Evolutionary conservation across 106 monocot species (phyloP).

Genomic region (Alisma plantagoaquatica): DNA sequence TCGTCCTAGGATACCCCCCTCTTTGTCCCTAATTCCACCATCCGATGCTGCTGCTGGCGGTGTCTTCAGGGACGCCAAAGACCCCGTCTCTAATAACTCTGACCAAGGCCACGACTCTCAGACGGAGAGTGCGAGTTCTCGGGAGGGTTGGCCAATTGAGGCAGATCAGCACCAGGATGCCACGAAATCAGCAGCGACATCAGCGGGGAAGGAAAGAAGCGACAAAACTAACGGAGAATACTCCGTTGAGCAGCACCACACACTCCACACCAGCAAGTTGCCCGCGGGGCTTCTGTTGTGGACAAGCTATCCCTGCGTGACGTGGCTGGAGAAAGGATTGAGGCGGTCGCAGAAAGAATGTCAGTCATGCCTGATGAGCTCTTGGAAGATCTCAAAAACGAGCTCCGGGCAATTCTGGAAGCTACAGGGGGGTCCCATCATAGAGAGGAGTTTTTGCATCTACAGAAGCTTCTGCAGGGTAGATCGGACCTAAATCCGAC

Average conservation of each 20-base stretch:
- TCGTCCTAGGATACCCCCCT: too few relatives aligned
- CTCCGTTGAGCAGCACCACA: too few relatives aligned
- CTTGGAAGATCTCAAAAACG: slow-evolving; percentile 73
- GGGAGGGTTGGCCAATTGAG: slow-evolving; percentile 87
- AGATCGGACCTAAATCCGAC: slow-evolving; percentile 60
- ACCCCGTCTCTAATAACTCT: slow-evolving; percentile 56
- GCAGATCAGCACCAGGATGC: slow-evolving; percentile 27
- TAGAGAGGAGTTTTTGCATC: slow-evolving; percentile 67
- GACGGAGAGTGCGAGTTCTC: slow-evolving; percentile 85
- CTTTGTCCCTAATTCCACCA: too few relatives aligned
- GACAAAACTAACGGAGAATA: too few relatives aligned
- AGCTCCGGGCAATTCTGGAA: slow-evolving; percentile 78
- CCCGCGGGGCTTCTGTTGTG: slow-evolving; percentile 35
- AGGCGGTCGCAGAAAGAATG: slow-evolving; percentile 66
- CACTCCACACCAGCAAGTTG: slow-evolving; percentile 36
- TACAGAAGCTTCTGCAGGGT: slow-evolving; percentile 68
- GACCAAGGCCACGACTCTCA: slow-evolving; percentile 73
- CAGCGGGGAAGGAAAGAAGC: slow-evolving; percentile 51
- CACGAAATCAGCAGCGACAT: slow-evolving; percentile 22
- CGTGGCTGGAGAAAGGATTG: slow-evolving; percentile 62
- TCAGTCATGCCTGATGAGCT: slow-evolving; percentile 59
- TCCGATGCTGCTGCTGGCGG: too few relatives aligned
- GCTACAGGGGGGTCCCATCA: slow-evolving; percentile 74
- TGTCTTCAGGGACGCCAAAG: too few relatives aligned
- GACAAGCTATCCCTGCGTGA: slow-evolving; percentile 62